Evolutionary conservation across 352 stramenopile genomes (phyloP).

Genomic region (Phytophthora uliginosa): DNA sequence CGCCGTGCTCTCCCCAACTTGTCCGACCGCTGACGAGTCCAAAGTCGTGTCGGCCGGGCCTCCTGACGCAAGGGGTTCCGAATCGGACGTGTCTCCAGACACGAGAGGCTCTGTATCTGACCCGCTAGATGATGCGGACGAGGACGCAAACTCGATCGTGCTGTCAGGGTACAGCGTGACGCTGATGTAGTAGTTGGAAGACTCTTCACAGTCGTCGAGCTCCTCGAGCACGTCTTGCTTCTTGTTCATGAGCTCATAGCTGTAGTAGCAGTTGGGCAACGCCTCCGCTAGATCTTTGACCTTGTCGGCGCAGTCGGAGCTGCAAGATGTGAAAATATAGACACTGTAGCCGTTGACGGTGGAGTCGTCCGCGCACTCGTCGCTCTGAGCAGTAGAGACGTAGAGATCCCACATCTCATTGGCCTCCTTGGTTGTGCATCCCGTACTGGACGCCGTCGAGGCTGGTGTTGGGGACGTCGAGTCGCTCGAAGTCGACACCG

Average conservation of each 20-base stretch:
- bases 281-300: slow-evolving; percentile 28
- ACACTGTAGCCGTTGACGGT: slow-evolving; percentile 33
- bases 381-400: slow-evolving; percentile 29
- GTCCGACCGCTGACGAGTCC: slow-evolving; percentile 17
- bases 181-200: slow-evolving; percentile 15
- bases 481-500: slow-evolving; percentile 2
- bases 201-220: slow-evolving; percentile 17
- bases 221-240: slow-evolving; percentile 36
- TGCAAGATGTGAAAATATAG: slow-evolving; percentile 43
- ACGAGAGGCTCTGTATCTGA: not conserved
- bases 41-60: not conserved
- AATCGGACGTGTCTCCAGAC: slow-evolving; percentile 7
- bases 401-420: slow-evolving; percentile 32
- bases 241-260: slow-evolving; percentile 46
- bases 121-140: slow-evolving; percentile 7
- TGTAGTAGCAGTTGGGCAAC: slow-evolving; percentile 49
- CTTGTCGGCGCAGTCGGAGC: slow-evolving; percentile 33
- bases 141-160: slow-evolving; percentile 1
- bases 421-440: slow-evolving; percentile 26
- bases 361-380: slow-evolving; percentile 36
- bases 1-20: not conserved
- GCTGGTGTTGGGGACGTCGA: slow-evolving; percentile 9
- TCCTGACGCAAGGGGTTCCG: not conserved
- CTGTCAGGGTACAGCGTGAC: slow-evolving; percentile 20
- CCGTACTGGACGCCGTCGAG: slow-evolving; percentile 24